Conservation (phyloP, 116 monocot genomes). For the Zostera marina region DNA sequence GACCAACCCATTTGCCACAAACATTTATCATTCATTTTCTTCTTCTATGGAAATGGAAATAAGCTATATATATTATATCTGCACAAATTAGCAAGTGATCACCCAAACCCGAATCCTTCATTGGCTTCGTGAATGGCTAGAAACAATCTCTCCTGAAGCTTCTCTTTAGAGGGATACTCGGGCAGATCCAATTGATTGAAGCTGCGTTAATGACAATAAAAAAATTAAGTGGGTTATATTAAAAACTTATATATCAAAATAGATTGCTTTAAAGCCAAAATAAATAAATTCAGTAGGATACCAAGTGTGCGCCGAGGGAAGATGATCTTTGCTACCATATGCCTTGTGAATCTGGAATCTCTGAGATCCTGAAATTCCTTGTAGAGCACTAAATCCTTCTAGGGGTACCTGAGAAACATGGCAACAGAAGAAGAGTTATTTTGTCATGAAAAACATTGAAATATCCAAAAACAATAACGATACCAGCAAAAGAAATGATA, state of each 20-base stretch:
- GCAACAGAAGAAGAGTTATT: slow-evolving; percentile 3
- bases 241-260: background rate
- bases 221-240: background rate
- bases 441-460: background rate
- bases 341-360: slow-evolving; percentile 99
- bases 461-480: background rate
- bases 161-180: slow-evolving; percentile 86
- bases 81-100: slow-evolving; percentile 11
- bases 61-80: slow-evolving; percentile 13
- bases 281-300: slow-evolving; percentile 8
- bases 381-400: slow-evolving; percentile 96
- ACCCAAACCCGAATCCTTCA: slow-evolving; percentile 97
- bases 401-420: slow-evolving; percentile 53
- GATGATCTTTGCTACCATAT: slow-evolving; percentile 74
- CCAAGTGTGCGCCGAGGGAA: slow-evolving; percentile 99
- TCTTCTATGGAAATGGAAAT: background rate
- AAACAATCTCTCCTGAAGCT: slow-evolving; percentile 80
- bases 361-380: slow-evolving; percentile 94
- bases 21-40: background rate
- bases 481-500: too few relatives aligned
- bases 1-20: background rate
- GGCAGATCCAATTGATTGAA: slow-evolving; percentile 97
- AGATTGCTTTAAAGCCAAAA: background rate
- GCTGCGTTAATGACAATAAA: slow-evolving; percentile 27
- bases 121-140: slow-evolving; percentile 93